These are phyloP conservation scores for Auxenochlorella pyrenoidosa DNA, from an alignment of 139 green algal genomes.

Conservation along the genomic window DNA sequence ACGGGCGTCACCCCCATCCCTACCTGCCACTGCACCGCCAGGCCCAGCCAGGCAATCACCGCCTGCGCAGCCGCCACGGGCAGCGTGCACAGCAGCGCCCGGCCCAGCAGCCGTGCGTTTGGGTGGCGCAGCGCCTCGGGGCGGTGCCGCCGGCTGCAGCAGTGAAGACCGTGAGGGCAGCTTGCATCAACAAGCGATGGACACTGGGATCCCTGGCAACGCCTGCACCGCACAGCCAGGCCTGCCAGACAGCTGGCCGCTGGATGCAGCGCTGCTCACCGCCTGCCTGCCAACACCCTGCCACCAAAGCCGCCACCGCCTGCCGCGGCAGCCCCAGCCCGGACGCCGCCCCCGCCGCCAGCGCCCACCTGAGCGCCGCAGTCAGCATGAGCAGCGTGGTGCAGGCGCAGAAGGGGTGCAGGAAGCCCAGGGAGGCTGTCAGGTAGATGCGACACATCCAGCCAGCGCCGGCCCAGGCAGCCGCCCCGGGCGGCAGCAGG, in stretches of 20 bases:
- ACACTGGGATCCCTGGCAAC: too few relatives aligned
- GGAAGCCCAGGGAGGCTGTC: constrained; percentile 32
- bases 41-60: constrained; percentile 41
- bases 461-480: constrained; percentile 34
- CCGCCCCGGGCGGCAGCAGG: constrained; percentile 8
- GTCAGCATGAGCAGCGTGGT: constrained; percentile 41
- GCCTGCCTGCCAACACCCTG: too few relatives aligned
- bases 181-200: too few relatives aligned
- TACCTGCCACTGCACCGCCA: constrained; percentile 16
- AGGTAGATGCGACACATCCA: constrained; percentile 51
- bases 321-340: neutral
- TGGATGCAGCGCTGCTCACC: neutral
- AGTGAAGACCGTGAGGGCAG: neutral
- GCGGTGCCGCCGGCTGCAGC: neutral
- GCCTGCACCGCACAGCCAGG: neutral
- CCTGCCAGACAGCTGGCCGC: neutral
- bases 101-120: constrained; percentile 1
- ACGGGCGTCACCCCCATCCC: too few relatives aligned
- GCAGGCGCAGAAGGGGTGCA: constrained; percentile 31
- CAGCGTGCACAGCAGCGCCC: constrained; percentile 10
- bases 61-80: constrained; percentile 22
- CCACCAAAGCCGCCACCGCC: neutral
- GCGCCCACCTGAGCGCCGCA: neutral
- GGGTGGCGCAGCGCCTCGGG: neutral
- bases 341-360: too few relatives aligned